Evolutionary conservation across 371 early-diverging fungal genomes (phyloP).

Genomic region (Haplosporangium sp.): DNA sequence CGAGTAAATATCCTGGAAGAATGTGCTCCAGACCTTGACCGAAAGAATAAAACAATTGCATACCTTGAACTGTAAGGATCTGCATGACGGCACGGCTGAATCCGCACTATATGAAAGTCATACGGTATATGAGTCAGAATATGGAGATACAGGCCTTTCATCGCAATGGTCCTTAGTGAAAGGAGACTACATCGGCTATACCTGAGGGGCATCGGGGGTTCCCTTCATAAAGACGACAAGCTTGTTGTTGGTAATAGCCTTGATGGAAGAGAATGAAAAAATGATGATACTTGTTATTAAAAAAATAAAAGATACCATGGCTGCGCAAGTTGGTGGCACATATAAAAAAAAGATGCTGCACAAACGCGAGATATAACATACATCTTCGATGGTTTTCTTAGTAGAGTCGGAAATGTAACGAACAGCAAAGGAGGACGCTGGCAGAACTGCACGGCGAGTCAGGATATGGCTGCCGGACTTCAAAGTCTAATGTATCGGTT

Average conservation of each 20-base stretch:
- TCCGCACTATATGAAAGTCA: constrained; percentile 77
- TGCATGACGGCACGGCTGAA: constrained; percentile 93
- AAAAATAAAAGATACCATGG: not conserved
- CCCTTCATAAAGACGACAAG: constrained; percentile 94
- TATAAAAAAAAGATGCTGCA: not conserved
- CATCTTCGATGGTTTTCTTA: constrained; percentile 54
- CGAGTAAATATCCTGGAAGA: too few species aligned
- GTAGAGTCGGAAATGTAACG: constrained; percentile 47
- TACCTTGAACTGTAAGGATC: constrained; percentile 86
- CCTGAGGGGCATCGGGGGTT: constrained; percentile 88
- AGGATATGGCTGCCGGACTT: constrained; percentile 37
- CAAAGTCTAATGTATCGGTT: too few species aligned
- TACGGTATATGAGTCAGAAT: not conserved
- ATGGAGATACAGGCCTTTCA: not conserved
- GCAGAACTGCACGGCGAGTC: constrained; percentile 50
- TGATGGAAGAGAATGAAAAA: not conserved
- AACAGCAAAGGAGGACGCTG: constrained; percentile 47
- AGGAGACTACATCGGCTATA: constrained; percentile 21
- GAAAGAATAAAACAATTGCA: not conserved
- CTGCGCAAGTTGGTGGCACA: not conserved
- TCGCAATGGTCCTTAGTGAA: not conserved
- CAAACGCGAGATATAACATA: constrained; percentile 7
- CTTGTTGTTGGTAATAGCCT: constrained; percentile 42
- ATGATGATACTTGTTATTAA: not conserved
- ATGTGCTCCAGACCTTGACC: too few species aligned